Conservation (phyloP, 352 stramenopile genomes). For the Phytophthora chlamydospora region DNA sequence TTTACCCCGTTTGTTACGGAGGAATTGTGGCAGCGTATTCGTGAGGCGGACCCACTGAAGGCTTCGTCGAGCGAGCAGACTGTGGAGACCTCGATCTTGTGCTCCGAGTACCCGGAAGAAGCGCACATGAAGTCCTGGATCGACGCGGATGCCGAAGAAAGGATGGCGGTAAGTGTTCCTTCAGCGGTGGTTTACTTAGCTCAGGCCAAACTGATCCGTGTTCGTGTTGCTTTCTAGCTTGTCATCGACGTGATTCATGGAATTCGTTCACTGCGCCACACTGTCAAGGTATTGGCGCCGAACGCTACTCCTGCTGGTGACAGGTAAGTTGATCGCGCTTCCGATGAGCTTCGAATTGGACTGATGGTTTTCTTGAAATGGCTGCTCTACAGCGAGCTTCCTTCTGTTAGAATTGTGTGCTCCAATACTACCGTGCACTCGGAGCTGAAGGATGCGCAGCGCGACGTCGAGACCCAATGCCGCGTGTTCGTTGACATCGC, state of each 20-base stretch:
- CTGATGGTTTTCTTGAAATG: background rate
- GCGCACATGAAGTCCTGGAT: conserved; percentile 77
- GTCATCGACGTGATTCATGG: conserved; percentile 92
- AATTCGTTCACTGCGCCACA: conserved; percentile 92
- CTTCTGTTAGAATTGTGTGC: conserved; percentile 42
- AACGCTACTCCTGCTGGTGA: conserved; percentile 37
- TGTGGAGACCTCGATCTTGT: conserved; percentile 65
- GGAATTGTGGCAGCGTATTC: conserved; percentile 96
- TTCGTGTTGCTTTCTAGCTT: conserved; percentile 40
- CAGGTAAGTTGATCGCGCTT: conserved; percentile 21
- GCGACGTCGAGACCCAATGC: conserved; percentile 56
- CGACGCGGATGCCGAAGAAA: conserved; percentile 84
- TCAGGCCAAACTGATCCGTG: background rate
- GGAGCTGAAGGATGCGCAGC: conserved; percentile 43
- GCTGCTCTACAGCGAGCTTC: conserved; percentile 21
- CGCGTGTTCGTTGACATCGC: conserved; percentile 39
- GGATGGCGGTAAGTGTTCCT: conserved; percentile 75
- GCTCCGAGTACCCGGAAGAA: conserved; percentile 85
- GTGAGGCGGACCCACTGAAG: conserved; percentile 47
- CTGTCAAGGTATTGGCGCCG: conserved; percentile 71
- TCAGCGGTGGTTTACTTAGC: background rate
- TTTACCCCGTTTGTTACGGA: conserved; percentile 99
- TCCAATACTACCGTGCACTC: conserved; percentile 33
- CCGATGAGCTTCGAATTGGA: background rate
- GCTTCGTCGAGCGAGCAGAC: conserved; percentile 16